Conservation (phyloP, 2,329 filamentous ascomycete species). For the Tricladium varicosporioides region DNA sequence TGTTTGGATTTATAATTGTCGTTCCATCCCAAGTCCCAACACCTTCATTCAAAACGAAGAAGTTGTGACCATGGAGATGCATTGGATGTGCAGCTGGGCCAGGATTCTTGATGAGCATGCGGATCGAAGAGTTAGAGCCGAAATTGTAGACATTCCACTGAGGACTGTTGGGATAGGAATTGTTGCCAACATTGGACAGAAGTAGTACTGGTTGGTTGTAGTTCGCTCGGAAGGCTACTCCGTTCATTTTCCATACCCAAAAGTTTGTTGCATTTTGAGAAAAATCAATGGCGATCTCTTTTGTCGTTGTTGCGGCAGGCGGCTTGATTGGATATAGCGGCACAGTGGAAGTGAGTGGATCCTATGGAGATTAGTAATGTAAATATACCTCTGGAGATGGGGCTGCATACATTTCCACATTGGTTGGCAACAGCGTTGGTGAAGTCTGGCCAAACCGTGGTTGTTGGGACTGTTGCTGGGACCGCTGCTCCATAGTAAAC, state of each 20-base stretch:
- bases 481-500: constrained; percentile 60
- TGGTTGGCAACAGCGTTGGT: constrained; percentile 2
- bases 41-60: constrained; percentile 60
- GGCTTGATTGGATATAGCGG: constrained; percentile 25
- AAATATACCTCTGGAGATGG: constrained; percentile 9
- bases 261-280: constrained; percentile 46
- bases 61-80: constrained; percentile 71
- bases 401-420: constrained; percentile 20
- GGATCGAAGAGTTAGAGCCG: constrained; percentile 1
- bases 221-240: constrained; percentile 1
- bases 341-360: constrained; percentile 18
- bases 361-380: constrained; percentile 12
- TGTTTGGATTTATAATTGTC: constrained; percentile 41
- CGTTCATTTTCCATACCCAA: constrained; percentile 7
- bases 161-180: neutral
- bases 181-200: constrained; percentile 1
- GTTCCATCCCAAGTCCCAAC: constrained; percentile 28
- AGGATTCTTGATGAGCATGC: constrained; percentile 51
- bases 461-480: constrained; percentile 7
- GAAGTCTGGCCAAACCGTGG: constrained; percentile 19
- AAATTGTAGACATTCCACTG: constrained; percentile 8
- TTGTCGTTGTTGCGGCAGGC: constrained; percentile 38
- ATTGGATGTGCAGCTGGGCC: constrained; percentile 57
- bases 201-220: constrained; percentile 7
- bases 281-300: constrained; percentile 37